Base-by-base conservation (phyloP, 768 basidiomycete species). In the Lactarius sanguifluus region DNA sequence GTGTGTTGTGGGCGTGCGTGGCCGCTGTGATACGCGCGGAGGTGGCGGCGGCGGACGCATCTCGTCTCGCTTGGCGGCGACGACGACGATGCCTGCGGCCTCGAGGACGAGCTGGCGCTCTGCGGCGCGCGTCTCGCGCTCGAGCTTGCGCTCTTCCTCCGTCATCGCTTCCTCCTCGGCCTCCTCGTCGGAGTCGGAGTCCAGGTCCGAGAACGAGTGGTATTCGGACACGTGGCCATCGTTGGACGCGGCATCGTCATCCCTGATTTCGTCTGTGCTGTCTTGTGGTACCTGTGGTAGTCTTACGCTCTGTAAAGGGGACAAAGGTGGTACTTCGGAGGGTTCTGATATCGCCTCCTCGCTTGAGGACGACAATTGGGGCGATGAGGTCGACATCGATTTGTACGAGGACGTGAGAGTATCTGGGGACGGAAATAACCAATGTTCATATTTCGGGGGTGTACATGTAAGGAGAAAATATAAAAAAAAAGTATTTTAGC, bases 81-180 rank as follows among this genome's bases (percentile, higher is more conserved):
- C 86, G 57, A 96, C 82, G 64, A 93, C 86, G 30, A 97, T 79
- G 3, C 96, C 96, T 0, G 94, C 94, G 0, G 92, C 91, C 73
- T 92, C 87, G n/a, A 98, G 79, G 8, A 97, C 92, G 23, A 89
- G 83, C 70, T 86, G 86, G 25, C 92, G 81, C 73, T 96, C 94
- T 20, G 83, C 77, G 64, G 88, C 92, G 36, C 92, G 85, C 20
- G 85, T 83, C 60, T 81, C 81, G 13, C 78, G 79, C 61, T 88
- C 85, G 52, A 80, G 82, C 47, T 79, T 80, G 36, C 81, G 81
- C 69, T 83, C 81, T 41, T 78, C 79, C 65, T 81, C 80, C 18
- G 76, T 72, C 65, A 69, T 68, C 18, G 74, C 73, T 3, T 78
- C 75, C 4, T 72, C 76, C 25, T 78, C 76, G 76, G 81, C 82